Base-by-base conservation (phyloP, 2,329 filamentous ascomycete species). In the Fusarium abutilonis region DNA sequence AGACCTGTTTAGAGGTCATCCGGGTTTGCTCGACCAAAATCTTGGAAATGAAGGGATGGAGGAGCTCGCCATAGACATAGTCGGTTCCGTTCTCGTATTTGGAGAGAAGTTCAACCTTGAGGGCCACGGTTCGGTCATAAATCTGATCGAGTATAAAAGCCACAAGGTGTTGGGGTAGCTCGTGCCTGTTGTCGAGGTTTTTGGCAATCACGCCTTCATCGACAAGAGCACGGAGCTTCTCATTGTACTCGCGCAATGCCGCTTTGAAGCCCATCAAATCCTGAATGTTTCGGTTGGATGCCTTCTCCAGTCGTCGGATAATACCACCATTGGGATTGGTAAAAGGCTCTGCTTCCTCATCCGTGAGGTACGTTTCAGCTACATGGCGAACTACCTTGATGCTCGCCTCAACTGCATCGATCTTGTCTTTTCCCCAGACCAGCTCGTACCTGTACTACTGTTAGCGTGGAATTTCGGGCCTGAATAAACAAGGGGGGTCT, bases 21-120 rank as follows among this genome's bases (percentile, higher is more conserved):
- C 86, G 82, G 4, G 90, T 90, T 73, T 92, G 86, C 67, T 88
- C 82, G 14, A 88, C 85, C 67, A 99, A 88, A 57, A 98, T 92
- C 55, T 89, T 86, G 61, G 89, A 90, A 63, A 95, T 86, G 72
- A 99, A 96, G 2, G 89, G 88, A 17, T 93, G 90, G 28, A 95
- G 82, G 23, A 99, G 85, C 75, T 99, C 95, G 72, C 95, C 95
- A 73, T 99, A 99, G 35, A 96, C 91, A 68, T 96, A 94, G 76
- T 96, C 92, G 65, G 91, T 92, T 68, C 93, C 94, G 72, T 93
- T 92, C 72, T 95, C 87, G 74, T 98, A 97, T 69, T 91, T 89
- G 56, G 88, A 87, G 11, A 98, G 85, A 9, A 89, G 86, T 63
- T 96, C 91, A 21, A 97, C 92, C 59, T 90, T 87, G 6, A 92